Evolutionary conservation across 2,329 filamentous ascomycete genomes (phyloP).

Genomic region (Colletotrichum sp.): DNA sequence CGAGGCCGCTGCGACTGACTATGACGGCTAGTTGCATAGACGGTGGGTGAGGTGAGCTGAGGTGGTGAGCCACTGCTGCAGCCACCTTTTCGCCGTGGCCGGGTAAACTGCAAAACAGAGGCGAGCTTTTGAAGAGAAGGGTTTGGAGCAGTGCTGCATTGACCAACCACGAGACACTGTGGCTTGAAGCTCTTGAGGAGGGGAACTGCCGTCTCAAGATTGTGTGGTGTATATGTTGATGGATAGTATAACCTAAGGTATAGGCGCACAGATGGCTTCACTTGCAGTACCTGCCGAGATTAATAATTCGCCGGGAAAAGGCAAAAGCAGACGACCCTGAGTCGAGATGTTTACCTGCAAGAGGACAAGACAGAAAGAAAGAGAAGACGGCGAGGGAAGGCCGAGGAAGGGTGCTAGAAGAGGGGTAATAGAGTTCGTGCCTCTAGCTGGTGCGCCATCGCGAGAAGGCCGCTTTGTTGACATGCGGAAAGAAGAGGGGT

Average conservation of each 20-base stretch:
- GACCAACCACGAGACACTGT: constrained; percentile 3
- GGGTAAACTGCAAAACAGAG: not conserved
- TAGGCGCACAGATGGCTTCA: not conserved
- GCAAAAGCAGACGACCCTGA: not conserved
- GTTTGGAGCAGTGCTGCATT: not conserved
- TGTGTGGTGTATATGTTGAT: not conserved
- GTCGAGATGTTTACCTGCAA: not conserved
- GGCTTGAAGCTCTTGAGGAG: not conserved
- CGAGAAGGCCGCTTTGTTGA: not conserved
- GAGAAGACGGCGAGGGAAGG: not conserved
- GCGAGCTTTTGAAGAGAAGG: not conserved
- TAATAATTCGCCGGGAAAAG: not conserved
- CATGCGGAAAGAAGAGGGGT: not conserved
- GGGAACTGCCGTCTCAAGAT: not conserved
- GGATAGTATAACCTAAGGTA: not conserved
- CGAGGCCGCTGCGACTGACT: not conserved
- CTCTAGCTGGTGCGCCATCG: not conserved
- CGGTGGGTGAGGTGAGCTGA: not conserved
- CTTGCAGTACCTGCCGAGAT: not conserved
- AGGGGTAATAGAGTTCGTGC: not conserved
- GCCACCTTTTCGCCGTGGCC: not conserved
- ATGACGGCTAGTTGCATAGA: not conserved
- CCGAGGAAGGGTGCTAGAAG: not conserved
- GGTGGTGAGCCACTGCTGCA: not conserved
- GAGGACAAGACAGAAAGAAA: not conserved